Percentiles rank a stretch among this genome's conserved stretches.
These are phyloP conservation scores for Chernovozyma sophiae-reginae DNA, from an alignment of 1,139 yeast genomes.

Conservation along the genomic window DNA sequence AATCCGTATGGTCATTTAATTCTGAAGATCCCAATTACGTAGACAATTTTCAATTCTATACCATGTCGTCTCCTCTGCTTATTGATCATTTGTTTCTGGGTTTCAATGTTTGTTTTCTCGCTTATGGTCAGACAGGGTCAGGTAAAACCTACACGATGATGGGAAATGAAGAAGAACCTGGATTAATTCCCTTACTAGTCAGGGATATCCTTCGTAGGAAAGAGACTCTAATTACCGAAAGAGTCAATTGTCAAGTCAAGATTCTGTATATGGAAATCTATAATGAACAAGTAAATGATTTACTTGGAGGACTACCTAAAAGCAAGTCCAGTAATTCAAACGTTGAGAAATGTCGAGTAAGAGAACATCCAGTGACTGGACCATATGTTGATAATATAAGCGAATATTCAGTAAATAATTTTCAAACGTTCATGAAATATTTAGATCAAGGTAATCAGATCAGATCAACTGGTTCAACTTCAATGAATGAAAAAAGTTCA, in stretches of 20 bases:
- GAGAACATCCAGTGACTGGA: slow-evolving; percentile 60
- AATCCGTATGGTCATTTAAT: slow-evolving; percentile 56
- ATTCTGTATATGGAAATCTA: slow-evolving; percentile 69
- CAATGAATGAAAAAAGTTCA: slow-evolving; percentile 65
- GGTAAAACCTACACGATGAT: slow-evolving; percentile 77
- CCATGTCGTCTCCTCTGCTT: slow-evolving; percentile 51
- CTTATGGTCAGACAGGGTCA: slow-evolving; percentile 74
- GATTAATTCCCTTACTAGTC: slow-evolving; percentile 59
- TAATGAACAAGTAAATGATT: slow-evolving; percentile 65
- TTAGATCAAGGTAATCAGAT: slow-evolving; percentile 45
- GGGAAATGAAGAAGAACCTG: slow-evolving; percentile 51
- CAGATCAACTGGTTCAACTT: slow-evolving; percentile 66
- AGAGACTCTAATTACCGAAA: slow-evolving; percentile 34
- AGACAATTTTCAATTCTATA: slow-evolving; percentile 49
- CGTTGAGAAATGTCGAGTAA: slow-evolving; percentile 38
- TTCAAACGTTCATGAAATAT: slow-evolving; percentile 40
- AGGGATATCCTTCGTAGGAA: slow-evolving; percentile 47
- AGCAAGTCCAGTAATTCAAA: slow-evolving; percentile 8
- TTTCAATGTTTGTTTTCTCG: slow-evolving; percentile 69
- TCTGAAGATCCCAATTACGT: slow-evolving; percentile 29
- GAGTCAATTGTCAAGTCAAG: slow-evolving; percentile 49
- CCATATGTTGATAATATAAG: slow-evolving; percentile 66
- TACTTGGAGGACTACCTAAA: slow-evolving; percentile 24
- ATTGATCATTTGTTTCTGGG: slow-evolving; percentile 65
- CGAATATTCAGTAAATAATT: slow-evolving; percentile 43